phyloP scores from a whole-genome alignment of 2,329 filamentous ascomycete species.

The Alternaria brassicae region DNA sequence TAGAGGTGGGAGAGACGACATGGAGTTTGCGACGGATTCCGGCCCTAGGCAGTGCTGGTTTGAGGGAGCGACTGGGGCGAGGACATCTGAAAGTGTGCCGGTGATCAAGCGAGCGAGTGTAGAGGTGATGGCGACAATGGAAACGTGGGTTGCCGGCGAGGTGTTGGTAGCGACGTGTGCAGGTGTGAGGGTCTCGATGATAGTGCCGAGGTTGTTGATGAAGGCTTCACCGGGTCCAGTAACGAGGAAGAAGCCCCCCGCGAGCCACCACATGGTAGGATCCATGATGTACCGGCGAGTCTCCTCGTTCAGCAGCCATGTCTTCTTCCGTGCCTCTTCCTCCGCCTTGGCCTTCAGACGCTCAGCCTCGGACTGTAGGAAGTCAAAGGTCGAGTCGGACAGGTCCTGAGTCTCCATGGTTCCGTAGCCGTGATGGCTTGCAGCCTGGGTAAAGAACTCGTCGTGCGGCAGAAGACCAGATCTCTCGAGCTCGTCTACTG shows the following conservation, averaged over 20 bases:
- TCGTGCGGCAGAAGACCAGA: conserved; percentile 82
- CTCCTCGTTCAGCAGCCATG: conserved; percentile 89
- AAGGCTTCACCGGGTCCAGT: conserved; percentile 97
- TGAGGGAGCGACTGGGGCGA: conserved; percentile 67
- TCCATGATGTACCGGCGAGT: conserved; percentile 85
- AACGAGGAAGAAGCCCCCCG: conserved; percentile 88
- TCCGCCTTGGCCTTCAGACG: conserved; percentile 56
- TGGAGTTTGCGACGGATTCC: conserved; percentile 52
- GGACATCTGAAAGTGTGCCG: conserved; percentile 84
- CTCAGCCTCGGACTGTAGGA: conserved; percentile 55
- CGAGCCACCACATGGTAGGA: conserved; percentile 94
- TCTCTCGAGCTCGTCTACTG: conserved; percentile 87
- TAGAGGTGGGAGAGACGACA: conserved; percentile 44
- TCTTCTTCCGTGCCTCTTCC: conserved; percentile 76
- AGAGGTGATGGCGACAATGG: conserved; percentile 87
- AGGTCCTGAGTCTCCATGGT: conserved; percentile 60
- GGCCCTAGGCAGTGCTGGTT: conserved; percentile 63
- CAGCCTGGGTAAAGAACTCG: conserved; percentile 70
- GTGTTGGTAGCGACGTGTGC: conserved; percentile 64
- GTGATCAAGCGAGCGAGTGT: conserved; percentile 90
- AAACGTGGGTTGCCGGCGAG: conserved; percentile 85
- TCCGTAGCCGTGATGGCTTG: conserved; percentile 67
- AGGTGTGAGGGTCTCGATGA: conserved; percentile 83
- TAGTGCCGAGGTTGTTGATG: conserved; percentile 94
- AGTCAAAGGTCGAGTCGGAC: conserved; percentile 56